Conservation (phyloP, 169 alveolate species). For the Plasmodium billcollinsi region DNA sequence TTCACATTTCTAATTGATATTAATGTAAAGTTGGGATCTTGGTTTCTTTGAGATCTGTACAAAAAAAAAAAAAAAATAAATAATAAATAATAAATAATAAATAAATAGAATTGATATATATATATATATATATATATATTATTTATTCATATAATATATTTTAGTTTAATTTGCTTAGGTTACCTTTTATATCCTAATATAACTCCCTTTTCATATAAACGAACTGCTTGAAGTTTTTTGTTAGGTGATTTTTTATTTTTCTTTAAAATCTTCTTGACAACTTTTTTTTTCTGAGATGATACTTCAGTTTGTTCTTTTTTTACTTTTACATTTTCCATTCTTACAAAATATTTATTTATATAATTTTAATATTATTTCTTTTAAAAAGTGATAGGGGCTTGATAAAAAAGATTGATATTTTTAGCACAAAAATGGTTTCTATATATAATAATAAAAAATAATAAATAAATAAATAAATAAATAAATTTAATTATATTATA, state of each 20-base stretch:
- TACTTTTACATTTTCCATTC: too few species aligned
- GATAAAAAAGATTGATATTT: too few species aligned
- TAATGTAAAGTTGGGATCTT: constrained; percentile 95
- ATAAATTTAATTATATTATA: too few species aligned
- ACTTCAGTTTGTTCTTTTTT: too few species aligned
- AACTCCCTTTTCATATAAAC: constrained; percentile 93
- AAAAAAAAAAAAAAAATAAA: constrained; percentile 13
- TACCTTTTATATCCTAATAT: constrained; percentile 94
- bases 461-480: too few species aligned
- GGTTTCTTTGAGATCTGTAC: constrained; percentile 94
- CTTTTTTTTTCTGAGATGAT: constrained; percentile 12
- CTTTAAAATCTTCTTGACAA: constrained; percentile 48
- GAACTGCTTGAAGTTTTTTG: constrained; percentile 89
- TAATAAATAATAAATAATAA: neutral
- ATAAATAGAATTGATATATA: neutral
- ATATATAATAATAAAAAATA: too few species aligned
- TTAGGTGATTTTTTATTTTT: constrained; percentile 63
- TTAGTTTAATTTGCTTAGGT: constrained; percentile 18
- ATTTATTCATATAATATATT: neutral
- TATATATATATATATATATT: neutral
- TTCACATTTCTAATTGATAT: constrained; percentile 97
- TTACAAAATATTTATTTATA: too few species aligned
- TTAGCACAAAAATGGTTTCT: too few species aligned
- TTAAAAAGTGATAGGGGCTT: too few species aligned
- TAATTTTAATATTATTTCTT: too few species aligned